Percentiles rank a stretch among this genome's conserved stretches.
Evolutionary conservation across 371 early-diverging fungal genomes (phyloP).

Genomic region (Saksenaea oblongispora): DNA sequence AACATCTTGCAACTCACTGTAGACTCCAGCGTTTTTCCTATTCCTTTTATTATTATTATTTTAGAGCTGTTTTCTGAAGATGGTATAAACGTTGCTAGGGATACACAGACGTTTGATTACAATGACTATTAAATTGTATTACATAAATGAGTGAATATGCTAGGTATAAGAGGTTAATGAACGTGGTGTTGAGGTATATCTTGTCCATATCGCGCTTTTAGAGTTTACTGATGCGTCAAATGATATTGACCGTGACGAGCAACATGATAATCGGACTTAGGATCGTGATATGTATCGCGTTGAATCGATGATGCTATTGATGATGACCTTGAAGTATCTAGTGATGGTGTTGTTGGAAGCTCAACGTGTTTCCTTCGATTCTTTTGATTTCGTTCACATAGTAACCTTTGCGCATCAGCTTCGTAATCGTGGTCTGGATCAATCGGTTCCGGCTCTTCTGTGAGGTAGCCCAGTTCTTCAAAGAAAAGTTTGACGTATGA

Average conservation of each 20-base stretch:
- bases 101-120: too few species aligned
- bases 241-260: background rate
- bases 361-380: slow-evolving; percentile 25
- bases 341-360: slow-evolving; percentile 24
- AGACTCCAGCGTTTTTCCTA: too few species aligned
- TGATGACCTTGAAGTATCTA: slow-evolving; percentile 27
- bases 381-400: slow-evolving; percentile 27
- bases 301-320: slow-evolving; percentile 10
- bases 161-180: background rate
- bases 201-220: background rate
- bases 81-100: too few species aligned
- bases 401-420: slow-evolving; percentile 23
- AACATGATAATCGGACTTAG: background rate
- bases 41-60: too few species aligned
- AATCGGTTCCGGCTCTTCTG: slow-evolving; percentile 39
- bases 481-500: slow-evolving; percentile 21
- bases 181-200: background rate
- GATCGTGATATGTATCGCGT: background rate
- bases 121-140: too few species aligned
- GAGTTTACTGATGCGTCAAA: background rate
- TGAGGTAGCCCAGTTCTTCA: slow-evolving; percentile 35
- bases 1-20: too few species aligned
- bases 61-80: too few species aligned
- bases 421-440: slow-evolving; percentile 39
- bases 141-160: too few species aligned